Conservation (phyloP, 345 rosid species). For the Cardamine occulta region DNA sequence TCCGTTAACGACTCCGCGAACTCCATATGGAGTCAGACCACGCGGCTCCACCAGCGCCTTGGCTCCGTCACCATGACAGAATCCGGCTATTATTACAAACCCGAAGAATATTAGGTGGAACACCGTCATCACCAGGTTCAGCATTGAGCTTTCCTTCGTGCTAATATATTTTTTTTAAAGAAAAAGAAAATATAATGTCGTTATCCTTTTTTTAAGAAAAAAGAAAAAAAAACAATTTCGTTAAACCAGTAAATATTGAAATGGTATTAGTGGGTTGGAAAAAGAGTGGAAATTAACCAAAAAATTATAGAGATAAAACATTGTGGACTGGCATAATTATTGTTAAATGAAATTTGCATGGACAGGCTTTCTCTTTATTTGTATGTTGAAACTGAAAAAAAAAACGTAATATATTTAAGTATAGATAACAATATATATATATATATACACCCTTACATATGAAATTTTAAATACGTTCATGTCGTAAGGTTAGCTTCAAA, state of each 20-base stretch:
- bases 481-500: not conserved
- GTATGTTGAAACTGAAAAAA: not conserved
- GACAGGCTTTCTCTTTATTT: not conserved
- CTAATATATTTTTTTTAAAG: constrained; percentile 28
- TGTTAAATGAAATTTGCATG: not conserved
- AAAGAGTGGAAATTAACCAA: not conserved
- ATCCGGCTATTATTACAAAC: constrained; percentile 70
- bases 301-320: not conserved
- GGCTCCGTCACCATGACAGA: constrained; percentile 59
- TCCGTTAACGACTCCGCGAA: constrained; percentile 74
- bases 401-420: not conserved
- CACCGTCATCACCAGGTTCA: constrained; percentile 84
- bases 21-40: constrained; percentile 83
- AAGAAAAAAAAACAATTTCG: too few species aligned
- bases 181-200: not conserved
- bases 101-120: constrained; percentile 85
- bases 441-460: too few species aligned
- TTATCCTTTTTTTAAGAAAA: not conserved
- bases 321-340: not conserved
- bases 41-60: constrained; percentile 71
- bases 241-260: not conserved
- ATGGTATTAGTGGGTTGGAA: too few species aligned
- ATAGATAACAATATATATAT: not conserved
- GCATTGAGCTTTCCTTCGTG: constrained; percentile 85
- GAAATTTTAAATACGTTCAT: not conserved